Evolutionary conservation across 2,329 filamentous ascomycete species (phyloP).

Genomic region (Calonectria hongkongensis): DNA sequence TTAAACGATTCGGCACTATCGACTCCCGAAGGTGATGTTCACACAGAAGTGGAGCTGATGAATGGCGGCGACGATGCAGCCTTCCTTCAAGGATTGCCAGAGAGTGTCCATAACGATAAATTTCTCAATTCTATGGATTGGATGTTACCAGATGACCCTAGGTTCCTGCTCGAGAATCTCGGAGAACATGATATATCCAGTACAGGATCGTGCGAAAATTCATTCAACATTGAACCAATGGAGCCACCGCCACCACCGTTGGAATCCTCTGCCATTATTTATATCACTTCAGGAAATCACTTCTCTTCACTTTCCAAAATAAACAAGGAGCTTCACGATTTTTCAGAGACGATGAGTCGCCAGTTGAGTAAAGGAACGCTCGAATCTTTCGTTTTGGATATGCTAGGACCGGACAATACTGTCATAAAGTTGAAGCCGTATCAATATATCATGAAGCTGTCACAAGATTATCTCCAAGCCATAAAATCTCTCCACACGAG

Average conservation of each 20-base stretch:
- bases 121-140: slow-evolving; percentile 16
- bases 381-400: neutral
- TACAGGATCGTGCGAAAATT: neutral
- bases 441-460: slow-evolving; percentile 19
- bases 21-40: neutral
- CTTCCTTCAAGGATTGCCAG: neutral
- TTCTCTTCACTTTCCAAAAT: slow-evolving; percentile 37
- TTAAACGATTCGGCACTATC: neutral
- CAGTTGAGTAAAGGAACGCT: neutral
- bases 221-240: neutral
- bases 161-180: neutral
- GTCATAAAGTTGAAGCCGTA: neutral
- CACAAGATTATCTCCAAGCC: slow-evolving; percentile 25
- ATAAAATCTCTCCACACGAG: slow-evolving; percentile 20
- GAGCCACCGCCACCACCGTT: neutral
- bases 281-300: slow-evolving; percentile 23
- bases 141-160: neutral
- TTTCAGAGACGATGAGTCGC: slow-evolving; percentile 9
- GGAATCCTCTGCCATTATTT: neutral
- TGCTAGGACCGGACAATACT: neutral
- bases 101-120: neutral
- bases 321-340: slow-evolving; percentile 24
- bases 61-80: neutral
- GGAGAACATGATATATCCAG: neutral
- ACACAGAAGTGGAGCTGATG: neutral